phyloP scores from a whole-genome alignment of 768 basidiomycete genomes.

The Termitomyces sp. region DNA sequence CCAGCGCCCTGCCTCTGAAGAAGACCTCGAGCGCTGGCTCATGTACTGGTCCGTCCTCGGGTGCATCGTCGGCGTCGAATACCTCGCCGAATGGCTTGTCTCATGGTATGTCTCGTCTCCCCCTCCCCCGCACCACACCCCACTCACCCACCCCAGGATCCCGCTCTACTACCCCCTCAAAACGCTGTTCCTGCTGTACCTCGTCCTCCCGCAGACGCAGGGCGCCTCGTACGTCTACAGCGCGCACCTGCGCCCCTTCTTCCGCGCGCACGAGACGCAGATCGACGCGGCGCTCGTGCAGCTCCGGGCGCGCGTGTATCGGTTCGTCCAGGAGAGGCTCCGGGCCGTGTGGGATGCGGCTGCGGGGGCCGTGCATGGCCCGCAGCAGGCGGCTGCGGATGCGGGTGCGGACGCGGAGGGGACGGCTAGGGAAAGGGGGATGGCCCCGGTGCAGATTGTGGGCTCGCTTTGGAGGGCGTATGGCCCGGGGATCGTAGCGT shows the following conservation, averaged over 20 bases:
- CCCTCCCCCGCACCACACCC: neutral
- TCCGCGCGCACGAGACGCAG: conserved; percentile 75
- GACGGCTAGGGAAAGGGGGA: conserved; percentile 30
- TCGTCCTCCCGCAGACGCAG: conserved; percentile 85
- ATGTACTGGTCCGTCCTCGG: conserved; percentile 97
- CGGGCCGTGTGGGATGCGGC: conserved; percentile 66
- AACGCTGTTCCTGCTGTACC: conserved; percentile 81
- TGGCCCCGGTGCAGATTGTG: conserved; percentile 61
- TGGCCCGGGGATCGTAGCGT: conserved; percentile 68
- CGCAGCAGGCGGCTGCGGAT: too few species aligned
- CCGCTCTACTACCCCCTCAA: conserved; percentile 87
- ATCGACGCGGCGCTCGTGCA: conserved; percentile 80
- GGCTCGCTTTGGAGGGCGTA: conserved; percentile 75
- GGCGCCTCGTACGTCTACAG: conserved; percentile 86
- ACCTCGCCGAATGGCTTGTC: conserved; percentile 81
- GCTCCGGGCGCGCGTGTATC: conserved; percentile 53
- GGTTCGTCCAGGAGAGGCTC: conserved; percentile 61
- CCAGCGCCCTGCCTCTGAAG: conserved; percentile 79
- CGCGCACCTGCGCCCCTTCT: conserved; percentile 77
- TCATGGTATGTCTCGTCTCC: conserved; percentile 60
- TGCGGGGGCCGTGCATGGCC: conserved; percentile 33
- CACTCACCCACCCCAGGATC: conserved; percentile 41
- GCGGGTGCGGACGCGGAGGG: conserved; percentile 47
- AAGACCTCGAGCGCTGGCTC: conserved; percentile 88
- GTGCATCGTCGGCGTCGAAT: conserved; percentile 78